Evolutionary conservation across 441 rosid species (phyloP), one percentile per base, ranked within the genome.

Genomic region (Capsella rubella): DNA sequence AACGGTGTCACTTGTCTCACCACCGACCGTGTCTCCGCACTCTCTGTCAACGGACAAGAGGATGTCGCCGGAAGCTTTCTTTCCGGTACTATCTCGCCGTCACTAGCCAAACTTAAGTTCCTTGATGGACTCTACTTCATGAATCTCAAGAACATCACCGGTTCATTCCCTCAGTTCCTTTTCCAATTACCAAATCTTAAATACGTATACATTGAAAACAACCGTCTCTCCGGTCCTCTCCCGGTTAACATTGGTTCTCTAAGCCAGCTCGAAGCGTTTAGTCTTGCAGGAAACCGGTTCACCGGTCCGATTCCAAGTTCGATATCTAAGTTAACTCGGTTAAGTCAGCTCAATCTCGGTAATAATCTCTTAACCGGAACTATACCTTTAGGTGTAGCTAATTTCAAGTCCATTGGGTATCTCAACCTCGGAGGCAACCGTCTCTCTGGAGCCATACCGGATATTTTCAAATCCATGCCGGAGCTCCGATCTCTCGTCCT

Each of bases 301-400:
- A 67, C 83, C 9, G 95, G 96, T 57, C 52, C 87, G 5, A 85
- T 90, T 27, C 97, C 97, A 13, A 79, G 63, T 71, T 84, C 97
- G 8, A 76, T 89, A 9, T 79, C 90, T 2, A 35, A 75, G 52
- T 57, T 90, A 57, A 82, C 89, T 46, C 71, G 25, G 77, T 78
- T 92, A 70, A 64, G 57, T 35, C 94, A 86, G 79, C 85, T 92
- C 15, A 79, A 78, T 0, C 84, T 89, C 15, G 88, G 87, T 0
- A 51, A 67, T 2, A 91, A 89, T 79, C 65, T 75, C 27, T 80
- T 91, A 34, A 76, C 86, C 35, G 93, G 97, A 8, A 47, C 49
- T 10, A 58, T 91, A 25, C 95, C 97, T 0, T 25, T 0, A 34
- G 88, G 85, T 4, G 79, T 89, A 27, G 58, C 75, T 32, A 78